Evolutionary conservation across 2,329 filamentous ascomycete genomes (phyloP).

Genomic region (Calonectria montana): DNA sequence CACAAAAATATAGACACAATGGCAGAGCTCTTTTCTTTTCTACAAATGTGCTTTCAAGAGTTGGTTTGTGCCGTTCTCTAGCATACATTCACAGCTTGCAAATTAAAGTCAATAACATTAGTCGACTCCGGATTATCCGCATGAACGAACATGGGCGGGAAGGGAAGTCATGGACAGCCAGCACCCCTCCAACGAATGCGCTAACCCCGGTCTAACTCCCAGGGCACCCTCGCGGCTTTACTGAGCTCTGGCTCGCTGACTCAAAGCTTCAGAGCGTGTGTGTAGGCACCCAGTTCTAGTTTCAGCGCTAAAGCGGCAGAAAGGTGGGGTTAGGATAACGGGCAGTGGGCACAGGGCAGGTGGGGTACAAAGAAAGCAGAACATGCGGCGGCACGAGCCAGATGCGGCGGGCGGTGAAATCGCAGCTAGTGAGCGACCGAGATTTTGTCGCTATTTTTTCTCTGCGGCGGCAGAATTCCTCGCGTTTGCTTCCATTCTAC

Average conservation of each 20-base stretch:
- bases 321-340: constrained; percentile 6
- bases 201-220: neutral
- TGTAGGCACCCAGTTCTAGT: neutral
- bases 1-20: too few species aligned
- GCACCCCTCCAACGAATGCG: neutral
- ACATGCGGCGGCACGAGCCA: constrained; percentile 28
- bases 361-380: constrained; percentile 12
- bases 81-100: neutral
- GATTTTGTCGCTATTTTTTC: constrained; percentile 39
- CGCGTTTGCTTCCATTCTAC: constrained; percentile 25
- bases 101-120: neutral
- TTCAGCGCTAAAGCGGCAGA: constrained; percentile 14
- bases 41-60: too few species aligned
- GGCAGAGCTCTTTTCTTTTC: too few species aligned
- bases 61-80: neutral
- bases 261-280: neutral
- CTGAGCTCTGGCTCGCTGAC: neutral
- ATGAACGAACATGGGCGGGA: neutral
- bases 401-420: constrained; percentile 45
- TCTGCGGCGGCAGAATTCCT: constrained; percentile 42
- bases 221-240: neutral
- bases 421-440: constrained; percentile 37
- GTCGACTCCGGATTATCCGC: neutral
- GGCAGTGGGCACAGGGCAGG: constrained; percentile 9
- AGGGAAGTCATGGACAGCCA: neutral